Percentiles rank a stretch among this genome's conserved stretches.
These are phyloP conservation scores for Ceratorhiza oryzae-sativae DNA, from an alignment of 1,284 basidiomycete species.

Conservation along the genomic window DNA sequence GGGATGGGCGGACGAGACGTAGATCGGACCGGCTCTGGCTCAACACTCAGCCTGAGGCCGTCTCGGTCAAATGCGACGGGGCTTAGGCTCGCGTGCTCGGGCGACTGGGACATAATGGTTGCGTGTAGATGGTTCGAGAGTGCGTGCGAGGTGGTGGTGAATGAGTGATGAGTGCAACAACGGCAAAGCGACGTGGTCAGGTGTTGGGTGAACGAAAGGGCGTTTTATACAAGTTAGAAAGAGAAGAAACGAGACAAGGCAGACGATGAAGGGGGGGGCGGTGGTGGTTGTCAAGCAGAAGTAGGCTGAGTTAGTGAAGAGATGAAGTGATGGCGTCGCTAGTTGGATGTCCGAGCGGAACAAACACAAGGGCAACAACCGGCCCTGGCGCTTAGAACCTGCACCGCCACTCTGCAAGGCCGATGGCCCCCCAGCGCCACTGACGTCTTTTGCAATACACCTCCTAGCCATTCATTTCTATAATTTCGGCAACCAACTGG, in stretches of 20 bases:
- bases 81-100: constrained; percentile 17
- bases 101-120: constrained; percentile 22
- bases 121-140: not conserved
- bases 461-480: not conserved
- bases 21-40: constrained; percentile 11
- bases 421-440: constrained; percentile 26
- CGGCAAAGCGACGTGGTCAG: constrained; percentile 6
- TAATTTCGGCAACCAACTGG: too few relatives aligned
- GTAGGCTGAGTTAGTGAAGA: not conserved
- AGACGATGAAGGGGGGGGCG: not conserved
- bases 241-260: not conserved
- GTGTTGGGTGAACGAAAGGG: constrained; percentile 2
- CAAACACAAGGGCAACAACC: constrained; percentile 27
- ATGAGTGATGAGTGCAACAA: constrained; percentile 30
- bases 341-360: constrained; percentile 3
- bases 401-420: constrained; percentile 21
- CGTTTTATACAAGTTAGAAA: constrained; percentile 20
- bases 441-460: not conserved
- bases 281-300: constrained; percentile 34
- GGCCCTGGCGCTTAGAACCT: constrained; percentile 13
- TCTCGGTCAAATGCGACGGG: constrained; percentile 34
- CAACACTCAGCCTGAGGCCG: constrained; percentile 27
- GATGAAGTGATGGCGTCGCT: constrained; percentile 19
- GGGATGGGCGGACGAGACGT: not conserved
- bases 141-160: not conserved